Percentiles rank a stretch among this genome's conserved stretches.
Conservation (phyloP, 148 eudicot genomes). For the Camellia granthamiana region DNA sequence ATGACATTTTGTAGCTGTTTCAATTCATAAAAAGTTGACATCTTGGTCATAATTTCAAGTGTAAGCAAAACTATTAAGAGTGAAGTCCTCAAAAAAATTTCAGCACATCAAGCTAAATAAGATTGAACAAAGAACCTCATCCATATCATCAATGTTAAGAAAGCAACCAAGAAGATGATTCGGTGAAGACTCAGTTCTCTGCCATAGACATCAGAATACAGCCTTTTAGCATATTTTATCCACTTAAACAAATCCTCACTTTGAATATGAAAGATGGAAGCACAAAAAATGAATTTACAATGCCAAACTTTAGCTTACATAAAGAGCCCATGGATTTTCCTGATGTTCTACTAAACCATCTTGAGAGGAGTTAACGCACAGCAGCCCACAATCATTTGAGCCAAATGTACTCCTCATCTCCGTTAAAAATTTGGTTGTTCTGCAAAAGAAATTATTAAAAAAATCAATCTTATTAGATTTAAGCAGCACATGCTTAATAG, state of each 20-base stretch:
- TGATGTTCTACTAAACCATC: slow-evolving; percentile 46
- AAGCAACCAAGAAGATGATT: slow-evolving; percentile 49
- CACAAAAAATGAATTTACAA: slow-evolving; percentile 4
- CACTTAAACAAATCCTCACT: not conserved
- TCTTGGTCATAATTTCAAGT: not conserved
- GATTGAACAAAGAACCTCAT: slow-evolving; percentile 52
- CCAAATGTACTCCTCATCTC: slow-evolving; percentile 92
- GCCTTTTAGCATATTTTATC: not conserved
- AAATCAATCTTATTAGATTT: not conserved
- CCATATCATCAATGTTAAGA: slow-evolving; percentile 62
- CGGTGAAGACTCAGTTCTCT: slow-evolving; percentile 47
- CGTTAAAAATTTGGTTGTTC: slow-evolving; percentile 61
- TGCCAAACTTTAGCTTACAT: slow-evolving; percentile 43
- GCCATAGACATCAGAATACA: slow-evolving; percentile 27
- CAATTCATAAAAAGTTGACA: slow-evolving; percentile 18
- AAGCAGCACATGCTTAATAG: not conserved
- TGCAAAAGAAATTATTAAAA: slow-evolving; percentile 27
- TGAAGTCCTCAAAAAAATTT: slow-evolving; percentile 4
- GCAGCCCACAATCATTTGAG: slow-evolving; percentile 65
- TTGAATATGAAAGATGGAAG: not conserved
- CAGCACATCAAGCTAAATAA: slow-evolving; percentile 12
- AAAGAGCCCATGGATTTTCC: slow-evolving; percentile 70
- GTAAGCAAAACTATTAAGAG: not conserved
- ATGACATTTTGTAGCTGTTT: slow-evolving; percentile 64
- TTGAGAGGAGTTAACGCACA: slow-evolving; percentile 71